Percentiles rank a stretch among this genome's conserved stretches.
These are phyloP conservation scores for Echeveria elegans DNA, from an alignment of 164 flowering plant genomes.

Conservation along the genomic window DNA sequence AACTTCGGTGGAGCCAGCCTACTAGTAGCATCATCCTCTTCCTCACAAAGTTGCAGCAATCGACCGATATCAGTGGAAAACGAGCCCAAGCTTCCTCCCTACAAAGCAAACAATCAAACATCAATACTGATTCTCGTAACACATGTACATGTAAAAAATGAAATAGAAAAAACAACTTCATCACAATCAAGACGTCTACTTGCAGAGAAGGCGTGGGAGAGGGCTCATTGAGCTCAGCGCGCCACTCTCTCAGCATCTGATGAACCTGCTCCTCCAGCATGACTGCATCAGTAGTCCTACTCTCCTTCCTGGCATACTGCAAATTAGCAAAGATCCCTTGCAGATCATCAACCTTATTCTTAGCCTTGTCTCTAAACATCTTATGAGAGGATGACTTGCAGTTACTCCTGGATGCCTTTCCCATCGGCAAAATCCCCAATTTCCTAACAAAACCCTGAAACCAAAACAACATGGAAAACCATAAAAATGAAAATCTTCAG, in stretches of 20 bases:
- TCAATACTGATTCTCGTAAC: not conserved
- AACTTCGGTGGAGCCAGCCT: constrained; percentile 56
- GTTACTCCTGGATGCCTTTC: constrained; percentile 56
- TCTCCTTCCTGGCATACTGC: constrained; percentile 88
- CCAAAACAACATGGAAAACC: constrained; percentile 1
- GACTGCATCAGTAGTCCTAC: constrained; percentile 54
- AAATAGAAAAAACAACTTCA: constrained; percentile 1
- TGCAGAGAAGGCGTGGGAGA: constrained; percentile 55
- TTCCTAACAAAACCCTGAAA: constrained; percentile 14
- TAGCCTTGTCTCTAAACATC: constrained; percentile 85
- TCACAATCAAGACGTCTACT: not conserved
- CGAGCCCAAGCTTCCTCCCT: constrained; percentile 74
- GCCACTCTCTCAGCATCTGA: constrained; percentile 97
- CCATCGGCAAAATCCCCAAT: constrained; percentile 27
- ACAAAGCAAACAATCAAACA: constrained; percentile 14
- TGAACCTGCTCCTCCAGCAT: constrained; percentile 91
- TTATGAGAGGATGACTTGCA: constrained; percentile 81
- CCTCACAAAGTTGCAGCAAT: constrained; percentile 51
- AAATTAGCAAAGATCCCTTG: constrained; percentile 80
- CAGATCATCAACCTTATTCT: constrained; percentile 87
- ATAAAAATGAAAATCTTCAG: constrained; percentile 6
- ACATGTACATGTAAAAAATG: not conserved
- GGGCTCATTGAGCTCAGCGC: constrained; percentile 85
- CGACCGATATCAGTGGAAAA: constrained; percentile 75
- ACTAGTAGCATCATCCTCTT: constrained; percentile 44